Base-by-base conservation (phyloP, 306 rosid species). In the Canavalia ensiformis region DNA sequence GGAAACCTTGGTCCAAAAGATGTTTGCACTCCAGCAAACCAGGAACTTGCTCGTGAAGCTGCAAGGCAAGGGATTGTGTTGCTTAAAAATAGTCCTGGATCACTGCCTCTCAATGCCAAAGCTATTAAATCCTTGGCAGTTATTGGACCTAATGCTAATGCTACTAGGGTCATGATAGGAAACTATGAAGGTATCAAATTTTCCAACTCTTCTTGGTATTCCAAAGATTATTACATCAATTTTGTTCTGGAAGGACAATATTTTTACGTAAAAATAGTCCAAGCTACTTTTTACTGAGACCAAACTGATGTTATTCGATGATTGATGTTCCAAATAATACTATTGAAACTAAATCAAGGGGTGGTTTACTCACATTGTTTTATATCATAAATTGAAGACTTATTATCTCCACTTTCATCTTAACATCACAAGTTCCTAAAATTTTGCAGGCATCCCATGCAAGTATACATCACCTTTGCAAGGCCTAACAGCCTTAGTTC, bases 61-160 rank as follows among this genome's bases (percentile, higher is more conserved):
- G 99, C 99, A 0, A 87, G 99, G 55, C 99, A 96, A 88, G 99
- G 99, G 39, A 96, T 92, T 81, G 99, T 96, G 79, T 47, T 96
- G 89, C 98, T 96, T 13, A 96, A 93, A 76, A 96, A 96, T 78
- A 58, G 72, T 84, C 85, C 88, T 11, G 87, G 83, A 8, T 90
- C 90, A 8, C 76, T 96, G 58, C 99, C 99, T 63, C 88, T 96
- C 39, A 84, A 92, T 58, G 82, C 92, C 68, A 80, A 91, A 62
- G 47, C 88, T 88, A 85, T 96, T 75, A 89, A 96, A 79, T 86
- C 93, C 33, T 85, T 96, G 83, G 99, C 98, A 7, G 97, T 96
- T 41, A 90, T 96, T 78, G 99, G 99, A 0, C 99, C 99, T 2
- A 93, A 96, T 82, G 95, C 97, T 47, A 92, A 92, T 89, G 99